Evolutionary conservation across 352 stramenopile species (phyloP).

Genomic region (Phytophthora quininea): DNA sequence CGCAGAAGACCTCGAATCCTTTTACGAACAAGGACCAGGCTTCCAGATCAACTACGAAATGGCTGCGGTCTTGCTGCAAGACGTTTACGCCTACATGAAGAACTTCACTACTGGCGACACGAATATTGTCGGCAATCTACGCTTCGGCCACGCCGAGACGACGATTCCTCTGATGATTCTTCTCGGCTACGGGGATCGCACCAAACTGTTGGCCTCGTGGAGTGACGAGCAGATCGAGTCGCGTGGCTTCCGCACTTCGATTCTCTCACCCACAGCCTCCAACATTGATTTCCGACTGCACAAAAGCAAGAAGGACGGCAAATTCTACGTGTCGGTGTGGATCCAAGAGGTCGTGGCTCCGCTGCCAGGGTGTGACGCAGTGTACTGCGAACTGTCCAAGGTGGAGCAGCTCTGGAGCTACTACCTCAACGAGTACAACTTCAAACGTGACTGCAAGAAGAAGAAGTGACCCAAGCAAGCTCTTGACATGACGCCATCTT

Average conservation of each 20-base stretch:
- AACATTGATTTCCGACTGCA: slow-evolving; percentile 82
- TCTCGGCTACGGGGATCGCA: slow-evolving; percentile 54
- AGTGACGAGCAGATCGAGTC: slow-evolving; percentile 43
- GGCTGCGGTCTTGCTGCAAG: slow-evolving; percentile 59
- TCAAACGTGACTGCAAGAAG: slow-evolving; percentile 36
- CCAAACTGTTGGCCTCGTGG: slow-evolving; percentile 40
- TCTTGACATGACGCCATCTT: slow-evolving; percentile 8
- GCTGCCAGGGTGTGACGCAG: slow-evolving; percentile 49
- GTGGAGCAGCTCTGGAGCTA: slow-evolving; percentile 58
- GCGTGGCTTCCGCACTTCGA: slow-evolving; percentile 62
- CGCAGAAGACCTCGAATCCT: slow-evolving; percentile 68
- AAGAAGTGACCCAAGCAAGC: not conserved
- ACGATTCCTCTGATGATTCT: slow-evolving; percentile 72
- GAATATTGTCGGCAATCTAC: slow-evolving; percentile 47
- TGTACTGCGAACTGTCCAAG: slow-evolving; percentile 53
- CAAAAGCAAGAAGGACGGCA: slow-evolving; percentile 38
- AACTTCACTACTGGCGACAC: slow-evolving; percentile 44
- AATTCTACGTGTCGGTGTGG: slow-evolving; percentile 58
- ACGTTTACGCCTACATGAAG: slow-evolving; percentile 59
- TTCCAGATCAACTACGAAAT: slow-evolving; percentile 83
- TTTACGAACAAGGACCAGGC: slow-evolving; percentile 64
- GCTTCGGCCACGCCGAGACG: slow-evolving; percentile 81
- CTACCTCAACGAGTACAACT: slow-evolving; percentile 55
- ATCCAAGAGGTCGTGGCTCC: slow-evolving; percentile 52
- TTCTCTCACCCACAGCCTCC: slow-evolving; percentile 65